phyloP scores from a whole-genome alignment of 192 early-diverging fungal genomes.

The Cetraspora pellucida region DNA sequence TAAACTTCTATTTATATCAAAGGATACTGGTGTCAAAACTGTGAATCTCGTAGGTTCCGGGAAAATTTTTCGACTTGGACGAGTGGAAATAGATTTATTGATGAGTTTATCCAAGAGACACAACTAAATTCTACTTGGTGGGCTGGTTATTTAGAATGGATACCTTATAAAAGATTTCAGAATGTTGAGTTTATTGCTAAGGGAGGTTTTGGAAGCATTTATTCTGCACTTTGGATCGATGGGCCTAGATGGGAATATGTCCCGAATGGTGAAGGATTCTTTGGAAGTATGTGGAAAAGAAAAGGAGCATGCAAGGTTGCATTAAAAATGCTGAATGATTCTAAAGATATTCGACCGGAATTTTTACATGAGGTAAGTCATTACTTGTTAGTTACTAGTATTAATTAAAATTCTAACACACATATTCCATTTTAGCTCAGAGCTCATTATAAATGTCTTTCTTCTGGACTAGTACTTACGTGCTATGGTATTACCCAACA shows the following conservation, averaged over 20 bases:
- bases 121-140: conserved; percentile 20
- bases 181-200: neutral
- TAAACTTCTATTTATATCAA: neutral
- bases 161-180: conserved; percentile 21
- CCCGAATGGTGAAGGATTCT: neutral
- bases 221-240: conserved; percentile 12
- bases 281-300: neutral
- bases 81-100: conserved; percentile 25
- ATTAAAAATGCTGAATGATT: neutral
- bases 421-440: neutral
- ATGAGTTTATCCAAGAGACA: conserved; percentile 24
- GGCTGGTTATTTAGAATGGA: conserved; percentile 26
- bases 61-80: conserved; percentile 12
- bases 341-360: neutral
- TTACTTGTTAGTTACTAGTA: neutral
- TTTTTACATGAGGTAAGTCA: conserved; percentile 9
- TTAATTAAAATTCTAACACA: neutral
- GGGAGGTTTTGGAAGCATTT: conserved; percentile 23
- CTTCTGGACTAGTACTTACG: neutral
- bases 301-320: neutral
- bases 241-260: conserved; percentile 19
- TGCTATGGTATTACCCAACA: conserved; percentile 22
- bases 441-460: conserved; percentile 8
- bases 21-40: neutral
- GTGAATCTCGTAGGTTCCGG: neutral